Conservation (phyloP, 1,284 basidiomycete species). For the Ceratobasidium sp. region DNA sequence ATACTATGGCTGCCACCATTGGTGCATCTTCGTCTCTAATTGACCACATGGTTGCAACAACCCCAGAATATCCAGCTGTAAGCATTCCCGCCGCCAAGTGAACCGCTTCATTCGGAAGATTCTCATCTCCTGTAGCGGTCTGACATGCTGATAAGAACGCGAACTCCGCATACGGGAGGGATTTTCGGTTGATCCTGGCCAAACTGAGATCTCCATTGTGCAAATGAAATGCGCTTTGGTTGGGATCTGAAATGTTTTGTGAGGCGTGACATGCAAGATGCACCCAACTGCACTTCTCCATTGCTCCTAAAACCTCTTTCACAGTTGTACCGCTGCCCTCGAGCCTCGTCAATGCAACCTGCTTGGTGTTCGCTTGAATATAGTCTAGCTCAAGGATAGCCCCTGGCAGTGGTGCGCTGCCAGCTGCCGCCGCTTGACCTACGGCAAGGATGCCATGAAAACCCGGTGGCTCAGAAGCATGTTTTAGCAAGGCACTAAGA, state of each 20-base stretch:
- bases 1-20: constrained; percentile 14
- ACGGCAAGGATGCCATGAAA: neutral
- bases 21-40: constrained; percentile 38
- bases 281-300: constrained; percentile 22
- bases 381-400: neutral
- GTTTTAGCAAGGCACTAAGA: neutral
- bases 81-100: constrained; percentile 26
- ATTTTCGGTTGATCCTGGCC: neutral
- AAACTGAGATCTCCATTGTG: neutral
- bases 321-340: neutral
- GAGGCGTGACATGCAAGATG: constrained; percentile 35
- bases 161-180: neutral
- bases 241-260: neutral
- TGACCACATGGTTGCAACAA: constrained; percentile 33
- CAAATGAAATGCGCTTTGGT: constrained; percentile 23
- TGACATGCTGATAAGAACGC: constrained; percentile 35
- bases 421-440: neutral
- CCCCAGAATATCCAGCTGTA: constrained; percentile 14
- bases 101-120: constrained; percentile 12
- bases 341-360: neutral
- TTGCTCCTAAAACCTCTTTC: neutral
- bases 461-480: too few relatives aligned
- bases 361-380: neutral
- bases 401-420: neutral
- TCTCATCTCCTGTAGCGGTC: constrained; percentile 16